These are phyloP conservation scores for Blastobotrys serpentis DNA, from an alignment of 1,139 yeast species.

Conservation along the genomic window DNA sequence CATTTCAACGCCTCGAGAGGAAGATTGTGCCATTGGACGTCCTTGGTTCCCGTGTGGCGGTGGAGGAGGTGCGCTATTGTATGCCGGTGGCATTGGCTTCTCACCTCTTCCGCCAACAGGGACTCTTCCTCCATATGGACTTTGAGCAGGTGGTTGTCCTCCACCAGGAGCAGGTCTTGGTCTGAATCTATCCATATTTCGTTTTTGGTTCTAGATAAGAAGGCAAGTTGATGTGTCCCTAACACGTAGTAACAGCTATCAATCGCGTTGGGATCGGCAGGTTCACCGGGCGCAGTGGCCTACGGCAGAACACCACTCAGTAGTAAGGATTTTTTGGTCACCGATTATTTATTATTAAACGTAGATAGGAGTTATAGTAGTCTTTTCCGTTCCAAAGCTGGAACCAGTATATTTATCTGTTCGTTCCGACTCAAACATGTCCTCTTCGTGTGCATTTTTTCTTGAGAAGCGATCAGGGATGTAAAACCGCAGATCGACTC, in stretches of 20 bases:
- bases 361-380: neutral
- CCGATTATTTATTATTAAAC: too few relatives aligned
- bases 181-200: conserved; percentile 8
- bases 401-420: too few relatives aligned
- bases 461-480: conserved; percentile 54
- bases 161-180: conserved; percentile 7
- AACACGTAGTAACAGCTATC: neutral
- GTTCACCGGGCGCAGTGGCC: too few relatives aligned
- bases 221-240: too few relatives aligned
- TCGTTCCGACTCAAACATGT: too few relatives aligned
- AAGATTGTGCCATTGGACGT: neutral
- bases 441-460: neutral
- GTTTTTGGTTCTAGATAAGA: too few relatives aligned
- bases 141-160: neutral
- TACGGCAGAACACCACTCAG: too few relatives aligned
- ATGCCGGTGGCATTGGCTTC: conserved; percentile 4
- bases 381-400: neutral
- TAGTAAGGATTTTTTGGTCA: too few relatives aligned
- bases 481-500: conserved; percentile 75
- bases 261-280: neutral
- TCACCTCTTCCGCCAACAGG: conserved; percentile 6
- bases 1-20: conserved; percentile 17
- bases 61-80: conserved; percentile 9
- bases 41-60: conserved; percentile 1
- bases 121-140: conserved; percentile 1